phyloP scores from a whole-genome alignment of 2,329 filamentous ascomycete genomes.

The Cladosporium sp. region DNA sequence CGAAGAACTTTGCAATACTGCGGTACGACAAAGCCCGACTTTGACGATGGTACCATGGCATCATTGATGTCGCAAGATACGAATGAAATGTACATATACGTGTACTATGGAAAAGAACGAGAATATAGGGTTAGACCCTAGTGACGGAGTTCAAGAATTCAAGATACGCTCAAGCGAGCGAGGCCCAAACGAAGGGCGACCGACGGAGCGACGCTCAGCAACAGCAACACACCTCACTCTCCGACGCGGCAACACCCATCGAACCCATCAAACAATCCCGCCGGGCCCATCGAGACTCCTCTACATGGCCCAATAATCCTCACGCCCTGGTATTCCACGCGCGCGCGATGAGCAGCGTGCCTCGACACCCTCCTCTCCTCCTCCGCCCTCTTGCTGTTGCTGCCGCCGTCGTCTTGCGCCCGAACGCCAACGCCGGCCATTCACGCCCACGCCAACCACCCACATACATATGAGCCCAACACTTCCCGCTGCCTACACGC shows the following conservation, averaged over 20 bases:
- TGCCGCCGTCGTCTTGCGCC: slow-evolving; percentile 4
- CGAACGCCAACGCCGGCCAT: slow-evolving; percentile 12
- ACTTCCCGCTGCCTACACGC: slow-evolving; percentile 58
- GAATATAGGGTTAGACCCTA: background rate
- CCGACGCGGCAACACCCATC: background rate
- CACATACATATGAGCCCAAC: slow-evolving; percentile 19
- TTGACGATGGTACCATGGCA: background rate
- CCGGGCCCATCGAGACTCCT: background rate
- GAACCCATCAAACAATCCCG: slow-evolving; percentile 1
- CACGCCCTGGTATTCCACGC: background rate
- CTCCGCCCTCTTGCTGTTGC: background rate
- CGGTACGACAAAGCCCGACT: background rate
- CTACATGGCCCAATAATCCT: background rate
- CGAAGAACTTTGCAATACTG: background rate
- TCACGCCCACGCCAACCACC: background rate
- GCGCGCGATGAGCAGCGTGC: slow-evolving; percentile 16
- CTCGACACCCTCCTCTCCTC: background rate
- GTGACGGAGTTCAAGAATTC: background rate
- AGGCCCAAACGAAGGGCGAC: background rate
- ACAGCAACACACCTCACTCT: background rate
- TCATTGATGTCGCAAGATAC: no score
- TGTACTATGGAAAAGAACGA: no score
- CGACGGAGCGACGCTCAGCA: background rate
- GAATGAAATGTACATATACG: no score
- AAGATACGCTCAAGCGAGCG: background rate